Evolutionary conservation across 345 rosid genomes (phyloP).

Genomic region (Boechera stricta): DNA sequence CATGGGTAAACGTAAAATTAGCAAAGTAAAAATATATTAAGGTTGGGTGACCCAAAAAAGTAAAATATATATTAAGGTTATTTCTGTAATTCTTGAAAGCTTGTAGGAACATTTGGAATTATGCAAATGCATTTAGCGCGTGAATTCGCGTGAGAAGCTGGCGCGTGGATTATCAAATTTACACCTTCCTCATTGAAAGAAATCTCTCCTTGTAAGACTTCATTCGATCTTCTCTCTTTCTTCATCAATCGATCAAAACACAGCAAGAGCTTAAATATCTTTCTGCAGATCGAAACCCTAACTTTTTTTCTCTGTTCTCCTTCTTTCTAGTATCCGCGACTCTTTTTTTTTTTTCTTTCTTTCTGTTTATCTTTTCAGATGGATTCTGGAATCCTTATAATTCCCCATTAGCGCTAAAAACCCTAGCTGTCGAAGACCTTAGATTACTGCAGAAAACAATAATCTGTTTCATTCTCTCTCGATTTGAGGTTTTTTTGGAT

Average conservation of each 20-base stretch:
- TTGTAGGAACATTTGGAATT: constrained; percentile 1
- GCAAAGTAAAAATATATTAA: background rate
- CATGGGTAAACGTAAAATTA: background rate
- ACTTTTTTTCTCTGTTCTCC: background rate
- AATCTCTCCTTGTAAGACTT: constrained; percentile 24
- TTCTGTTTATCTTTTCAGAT: constrained; percentile 26
- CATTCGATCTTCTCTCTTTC: constrained; percentile 40
- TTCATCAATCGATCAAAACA: constrained; percentile 44
- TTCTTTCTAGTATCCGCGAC: background rate
- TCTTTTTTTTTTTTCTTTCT: background rate
- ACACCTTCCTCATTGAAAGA: constrained; percentile 21
- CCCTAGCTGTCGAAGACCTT: constrained; percentile 44
- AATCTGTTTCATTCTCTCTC: constrained; percentile 9
- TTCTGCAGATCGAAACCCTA: constrained; percentile 47
- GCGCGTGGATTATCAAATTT: constrained; percentile 31
- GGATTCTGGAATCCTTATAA: constrained; percentile 47
- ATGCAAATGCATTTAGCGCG: constrained; percentile 21
- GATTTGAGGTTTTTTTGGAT: constrained; percentile 25
- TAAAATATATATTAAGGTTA: background rate
- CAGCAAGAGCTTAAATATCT: background rate
- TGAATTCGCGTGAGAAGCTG: constrained; percentile 14
- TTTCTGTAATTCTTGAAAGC: background rate
- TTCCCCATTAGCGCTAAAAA: constrained; percentile 38
- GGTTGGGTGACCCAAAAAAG: background rate
- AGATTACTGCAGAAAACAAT: constrained; percentile 28